phyloP scores from a whole-genome alignment of 106 monocot species.

The Apostasia ramifera region DNA sequence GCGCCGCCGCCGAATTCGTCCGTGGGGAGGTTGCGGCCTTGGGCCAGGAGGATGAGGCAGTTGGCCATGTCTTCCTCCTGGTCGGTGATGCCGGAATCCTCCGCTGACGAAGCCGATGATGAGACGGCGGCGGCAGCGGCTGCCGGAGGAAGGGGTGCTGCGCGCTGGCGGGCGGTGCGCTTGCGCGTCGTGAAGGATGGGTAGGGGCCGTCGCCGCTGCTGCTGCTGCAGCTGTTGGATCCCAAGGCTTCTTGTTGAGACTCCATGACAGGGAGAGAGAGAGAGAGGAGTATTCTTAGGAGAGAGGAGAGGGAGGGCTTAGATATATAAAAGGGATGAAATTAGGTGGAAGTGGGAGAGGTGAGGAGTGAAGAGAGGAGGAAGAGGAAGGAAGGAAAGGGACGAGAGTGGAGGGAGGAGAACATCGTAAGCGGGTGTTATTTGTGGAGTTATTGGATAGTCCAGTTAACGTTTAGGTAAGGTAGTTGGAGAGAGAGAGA shows the following conservation, averaged over 20 bases:
- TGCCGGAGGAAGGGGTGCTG: not conserved
- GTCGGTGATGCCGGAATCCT: constrained; percentile 18
- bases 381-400: not conserved
- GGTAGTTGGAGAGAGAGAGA: not conserved
- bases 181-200: constrained; percentile 17
- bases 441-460: not conserved
- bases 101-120: constrained; percentile 11
- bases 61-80: constrained; percentile 74
- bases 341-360: constrained; percentile 8
- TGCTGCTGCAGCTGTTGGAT: constrained; percentile 6
- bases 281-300: not conserved
- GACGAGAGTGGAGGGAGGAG: not conserved
- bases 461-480: not conserved
- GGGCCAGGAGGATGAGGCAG: constrained; percentile 68
- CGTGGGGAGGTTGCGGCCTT: constrained; percentile 12
- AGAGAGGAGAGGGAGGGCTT: not conserved
- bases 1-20: not conserved
- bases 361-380: constrained; percentile 5
- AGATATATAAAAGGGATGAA: not conserved
- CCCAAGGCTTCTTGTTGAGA: constrained; percentile 5
- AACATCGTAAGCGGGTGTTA: not conserved
- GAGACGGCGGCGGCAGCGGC: constrained; percentile 6
- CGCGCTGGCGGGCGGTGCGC: constrained; percentile 22
- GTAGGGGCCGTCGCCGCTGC: not conserved
- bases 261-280: not conserved